Percentiles rank a stretch among this genome's conserved stretches.
Evolutionary conservation across 78 protist genomes (phyloP).

Genomic region (Tieghemostelium lacteum): DNA sequence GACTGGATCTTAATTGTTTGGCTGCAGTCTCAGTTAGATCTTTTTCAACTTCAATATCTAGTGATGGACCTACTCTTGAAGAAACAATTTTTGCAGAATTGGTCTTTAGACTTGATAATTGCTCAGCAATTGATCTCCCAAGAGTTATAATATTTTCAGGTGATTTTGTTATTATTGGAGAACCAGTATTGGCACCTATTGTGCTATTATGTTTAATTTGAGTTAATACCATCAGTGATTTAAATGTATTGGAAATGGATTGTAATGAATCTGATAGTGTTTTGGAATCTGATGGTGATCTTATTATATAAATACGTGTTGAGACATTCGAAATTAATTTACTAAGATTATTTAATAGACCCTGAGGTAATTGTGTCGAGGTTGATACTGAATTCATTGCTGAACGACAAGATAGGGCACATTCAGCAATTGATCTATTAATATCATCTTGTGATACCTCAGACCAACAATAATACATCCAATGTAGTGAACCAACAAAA

Average conservation of each 20-base stretch:
- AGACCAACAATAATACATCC: slow-evolving; percentile 63
- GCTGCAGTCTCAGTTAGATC: slow-evolving; percentile 33
- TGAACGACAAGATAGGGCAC: slow-evolving; percentile 35
- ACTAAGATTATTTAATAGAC: slow-evolving; percentile 19
- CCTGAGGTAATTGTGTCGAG: slow-evolving; percentile 11
- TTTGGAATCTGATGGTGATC: slow-evolving; percentile 15
- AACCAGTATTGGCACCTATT: neutral
- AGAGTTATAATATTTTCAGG: slow-evolving; percentile 41
- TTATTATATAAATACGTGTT: slow-evolving; percentile 8
- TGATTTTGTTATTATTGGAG: neutral
- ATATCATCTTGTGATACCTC: slow-evolving; percentile 33
- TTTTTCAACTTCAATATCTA: slow-evolving; percentile 1
- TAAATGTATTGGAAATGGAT: slow-evolving; percentile 22
- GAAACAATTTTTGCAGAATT: slow-evolving; percentile 8
- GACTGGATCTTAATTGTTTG: slow-evolving; percentile 19
- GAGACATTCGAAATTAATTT: slow-evolving; percentile 2
- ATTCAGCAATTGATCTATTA: slow-evolving; percentile 47
- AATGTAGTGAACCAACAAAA: slow-evolving; percentile 31
- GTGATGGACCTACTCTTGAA: slow-evolving; percentile 1
- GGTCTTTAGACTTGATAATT: slow-evolving; percentile 6
- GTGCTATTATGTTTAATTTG: neutral
- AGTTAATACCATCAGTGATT: slow-evolving; percentile 42
- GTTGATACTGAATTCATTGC: slow-evolving; percentile 51
- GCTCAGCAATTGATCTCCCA: slow-evolving; percentile 49
- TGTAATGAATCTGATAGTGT: slow-evolving; percentile 19